Evolutionary conservation across 495 filamentous ascomycete species (phyloP), one percentile per base, ranked within the genome.

Genomic region (Penicillium paradoxum): DNA sequence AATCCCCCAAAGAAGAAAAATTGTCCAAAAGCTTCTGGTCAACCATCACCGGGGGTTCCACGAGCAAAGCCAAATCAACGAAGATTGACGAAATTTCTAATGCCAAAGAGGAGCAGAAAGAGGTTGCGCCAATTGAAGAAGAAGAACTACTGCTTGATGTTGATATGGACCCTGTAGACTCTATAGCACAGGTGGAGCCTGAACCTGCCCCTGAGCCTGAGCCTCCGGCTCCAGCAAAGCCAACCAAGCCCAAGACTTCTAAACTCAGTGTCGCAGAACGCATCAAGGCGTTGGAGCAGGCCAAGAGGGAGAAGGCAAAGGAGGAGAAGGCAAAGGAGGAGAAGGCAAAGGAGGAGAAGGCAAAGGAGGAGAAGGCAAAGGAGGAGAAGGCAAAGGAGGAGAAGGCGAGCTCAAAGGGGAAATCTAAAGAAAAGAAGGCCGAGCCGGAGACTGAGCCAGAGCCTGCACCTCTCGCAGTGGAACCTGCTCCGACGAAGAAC

Each of bases 1-100:
- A 73, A 22, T 32, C 65, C 15, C 50, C 56, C n/a, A 70, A 73
- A 41, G 63, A 70, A 54, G 54, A 65, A 46, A 54, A 65, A 29
- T 62, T 72, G 11, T 60, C 67, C 2, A 72, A 65, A 59, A 68
- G 72, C 10, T 79, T 77, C 51, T 81, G 78, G 78, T 70, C 72
- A 36, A 64, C 57, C 38, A 64, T 76, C 5, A 66, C 61, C 13
- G 73, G 72, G 6, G 67, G 57, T 24, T 68, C 73, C 9, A 55
- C 70, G 6, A 58, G 34, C 8, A 62, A 65, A 36, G 14, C 52
- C 5, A 65, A 65, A 39, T 43, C 60, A 6, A 68, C 63, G 54
- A 65, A 66, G 27, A 70, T 68, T 41, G 64, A 72, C 0, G 62
- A 70, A 19, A 46, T 53, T 21, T 22, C 42, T 6, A 54, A 54